A percentile compares a stretch with the other conserved stretches of the same genome.
Conservation (phyloP, 169 alveolate genomes). For the Plasmodium inui region DNA sequence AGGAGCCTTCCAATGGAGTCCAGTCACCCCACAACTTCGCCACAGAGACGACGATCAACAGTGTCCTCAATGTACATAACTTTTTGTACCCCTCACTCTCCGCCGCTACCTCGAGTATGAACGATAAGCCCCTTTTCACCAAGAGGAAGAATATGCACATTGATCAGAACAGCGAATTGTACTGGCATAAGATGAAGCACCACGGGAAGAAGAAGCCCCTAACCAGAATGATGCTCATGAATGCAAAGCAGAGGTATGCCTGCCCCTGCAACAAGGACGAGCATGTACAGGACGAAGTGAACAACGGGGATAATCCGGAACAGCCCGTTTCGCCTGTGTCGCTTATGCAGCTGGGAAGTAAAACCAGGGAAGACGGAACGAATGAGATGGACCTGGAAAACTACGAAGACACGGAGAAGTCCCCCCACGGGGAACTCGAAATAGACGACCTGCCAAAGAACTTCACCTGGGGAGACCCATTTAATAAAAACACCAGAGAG, state of each 20-base stretch:
- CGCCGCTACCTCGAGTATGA: not conserved
- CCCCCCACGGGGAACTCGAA: conserved; percentile 48
- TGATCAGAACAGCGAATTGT: conserved; percentile 21
- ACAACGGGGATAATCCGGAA: conserved; percentile 6
- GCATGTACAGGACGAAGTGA: not conserved
- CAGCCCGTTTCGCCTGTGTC: conserved; percentile 39
- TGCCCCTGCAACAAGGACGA: conserved; percentile 59
- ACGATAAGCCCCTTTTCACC: not conserved
- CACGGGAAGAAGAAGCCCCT: conserved; percentile 35
- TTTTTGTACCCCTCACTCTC: not conserved
- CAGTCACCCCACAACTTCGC: not conserved
- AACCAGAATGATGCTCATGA: not conserved
- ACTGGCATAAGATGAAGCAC: conserved; percentile 73
- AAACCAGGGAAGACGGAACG: not conserved
- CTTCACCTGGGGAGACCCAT: conserved; percentile 89
- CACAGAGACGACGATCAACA: not conserved
- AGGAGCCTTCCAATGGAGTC: not conserved
- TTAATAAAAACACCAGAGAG: conserved; percentile 77
- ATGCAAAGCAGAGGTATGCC: conserved; percentile 36
- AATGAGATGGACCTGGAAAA: conserved; percentile 51
- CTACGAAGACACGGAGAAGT: conserved; percentile 25
- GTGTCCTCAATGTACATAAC: not conserved
- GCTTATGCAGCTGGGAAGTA: not conserved
- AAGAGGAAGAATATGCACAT: not conserved
- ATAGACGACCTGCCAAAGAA: conserved; percentile 77